Base-by-base conservation (phyloP, 2,329 filamentous ascomycete genomes). In the Penicillium sp. region DNA sequence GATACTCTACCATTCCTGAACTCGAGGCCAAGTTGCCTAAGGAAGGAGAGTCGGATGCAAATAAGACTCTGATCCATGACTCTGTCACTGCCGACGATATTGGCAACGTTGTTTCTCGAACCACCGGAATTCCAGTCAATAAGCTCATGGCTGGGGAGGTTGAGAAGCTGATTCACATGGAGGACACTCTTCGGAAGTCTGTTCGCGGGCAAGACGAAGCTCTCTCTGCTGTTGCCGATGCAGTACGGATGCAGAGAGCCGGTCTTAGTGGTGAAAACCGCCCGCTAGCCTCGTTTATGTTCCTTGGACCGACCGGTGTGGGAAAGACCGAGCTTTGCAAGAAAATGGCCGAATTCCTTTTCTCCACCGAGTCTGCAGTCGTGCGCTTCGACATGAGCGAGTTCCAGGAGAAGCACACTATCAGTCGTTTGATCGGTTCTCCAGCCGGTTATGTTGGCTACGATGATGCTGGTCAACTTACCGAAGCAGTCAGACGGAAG, bases 241-340 rank as follows among this genome's bases (percentile, higher is more conserved):
- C 93, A 0, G 91, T 98, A 7, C 83, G 93, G 16, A 86, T 96
- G 75, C 93, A 97, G 69, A 81, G 93, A 54, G 93, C 93, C 7
- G 93, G 93, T 1, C 76, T 97, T 7, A 94, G 86, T 49, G 89
- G 89, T 27, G 89, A 96, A 61, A 95, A 96, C 67, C 79, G 89
- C 0, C 93, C 93, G 0, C 77, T 95, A 5, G 93, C 91, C 0
- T 94, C 87, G 0, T 96, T 97, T 74, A 96, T 97, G 85, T 96
- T 97, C 79, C 79, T 97, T 3, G 93, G 93, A 0, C 93, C 93
- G 4, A 97, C 93, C 0, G 93, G 93, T 63, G 91, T 96, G 14
- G 93, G 93, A 47, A 98, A 97, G 74, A 98, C 93, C 3, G 90
- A 97, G 65, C 81, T 97, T 1, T 95, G 90, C 77, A 97, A 97